A percentile compares a stretch with the other conserved stretches of the same genome.
Evolutionary conservation across 352 stramenopile genomes (phyloP).

Genomic region (Globisporangium apiculatum): DNA sequence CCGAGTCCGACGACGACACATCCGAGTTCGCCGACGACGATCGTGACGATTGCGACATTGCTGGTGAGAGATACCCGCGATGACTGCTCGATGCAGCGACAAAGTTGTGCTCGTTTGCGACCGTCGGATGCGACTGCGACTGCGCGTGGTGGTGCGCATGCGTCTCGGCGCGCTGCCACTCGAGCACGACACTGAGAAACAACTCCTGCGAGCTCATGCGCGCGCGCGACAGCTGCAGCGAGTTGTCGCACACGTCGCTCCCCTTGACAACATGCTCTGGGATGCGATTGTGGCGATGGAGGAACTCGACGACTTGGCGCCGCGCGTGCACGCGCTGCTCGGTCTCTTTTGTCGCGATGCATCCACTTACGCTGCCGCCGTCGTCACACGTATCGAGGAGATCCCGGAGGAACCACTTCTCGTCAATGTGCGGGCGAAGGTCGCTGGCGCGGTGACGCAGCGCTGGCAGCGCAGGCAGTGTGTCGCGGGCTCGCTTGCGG

Average conservation of each 20-base stretch:
- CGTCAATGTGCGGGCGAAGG: conserved; percentile 12
- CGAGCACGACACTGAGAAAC: conserved; percentile 77
- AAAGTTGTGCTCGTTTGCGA: conserved; percentile 4
- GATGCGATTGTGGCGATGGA: conserved; percentile 23
- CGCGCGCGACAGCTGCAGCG: conserved; percentile 27
- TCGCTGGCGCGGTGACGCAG: conserved; percentile 16
- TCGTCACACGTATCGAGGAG: conserved; percentile 13
- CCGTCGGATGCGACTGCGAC: background rate
- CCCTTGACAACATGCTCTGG: conserved; percentile 13
- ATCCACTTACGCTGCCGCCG: background rate
- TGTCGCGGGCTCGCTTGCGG: conserved; percentile 35
- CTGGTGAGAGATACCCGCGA: background rate
- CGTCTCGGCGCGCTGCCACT: conserved; percentile 49
- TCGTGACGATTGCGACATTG: background rate
- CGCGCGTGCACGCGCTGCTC: conserved; percentile 3
- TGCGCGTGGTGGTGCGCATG: conserved; percentile 9
- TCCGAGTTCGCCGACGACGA: conserved; percentile 5
- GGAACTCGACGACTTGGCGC: conserved; percentile 21
- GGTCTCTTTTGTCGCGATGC: background rate
- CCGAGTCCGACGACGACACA: conserved; percentile 25
- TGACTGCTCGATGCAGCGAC: conserved; percentile 3
- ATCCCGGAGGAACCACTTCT: conserved; percentile 36
- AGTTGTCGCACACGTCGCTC: conserved; percentile 6
- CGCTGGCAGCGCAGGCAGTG: conserved; percentile 17
- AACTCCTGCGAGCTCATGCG: conserved; percentile 63